These are phyloP conservation scores for Nemania sp. DNA, from an alignment of 2,329 filamentous ascomycete species.

Conservation along the genomic window DNA sequence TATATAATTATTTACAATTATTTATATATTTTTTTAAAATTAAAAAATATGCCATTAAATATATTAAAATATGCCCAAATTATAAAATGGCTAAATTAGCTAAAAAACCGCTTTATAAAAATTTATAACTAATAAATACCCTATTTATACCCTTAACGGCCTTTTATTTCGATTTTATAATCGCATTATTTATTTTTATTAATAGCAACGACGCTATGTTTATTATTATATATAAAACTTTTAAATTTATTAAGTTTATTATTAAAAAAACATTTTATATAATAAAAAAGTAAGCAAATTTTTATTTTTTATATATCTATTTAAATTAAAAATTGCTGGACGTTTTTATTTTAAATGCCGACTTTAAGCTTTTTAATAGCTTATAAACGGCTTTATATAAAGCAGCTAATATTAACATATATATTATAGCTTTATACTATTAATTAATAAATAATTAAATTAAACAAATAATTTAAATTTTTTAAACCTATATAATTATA, in stretches of 20 bases:
- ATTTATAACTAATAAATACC: neutral
- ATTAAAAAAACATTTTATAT: neutral
- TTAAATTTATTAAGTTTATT: slow-evolving; percentile 1
- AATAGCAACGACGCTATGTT: neutral
- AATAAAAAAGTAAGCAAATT: neutral
- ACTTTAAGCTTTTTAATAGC: neutral
- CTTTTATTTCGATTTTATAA: neutral
- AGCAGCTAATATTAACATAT: neutral
- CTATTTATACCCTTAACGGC: neutral
- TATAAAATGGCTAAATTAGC: neutral
- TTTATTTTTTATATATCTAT: neutral
- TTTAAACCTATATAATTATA: neutral
- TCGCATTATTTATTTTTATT: neutral
- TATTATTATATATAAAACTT: neutral
- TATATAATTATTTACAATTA: neutral
- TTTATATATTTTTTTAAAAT: neutral
- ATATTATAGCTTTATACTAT: neutral
- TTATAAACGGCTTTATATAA: neutral
- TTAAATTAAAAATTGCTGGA: neutral
- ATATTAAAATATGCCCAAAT: neutral
- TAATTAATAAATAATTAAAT: neutral
- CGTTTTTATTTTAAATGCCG: neutral
- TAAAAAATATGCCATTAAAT: neutral
- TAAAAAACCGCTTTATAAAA: neutral
- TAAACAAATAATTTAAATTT: neutral